phyloP scores from a whole-genome alignment of 176 grass and related monocot genomes.

The Triticum monococcum region DNA sequence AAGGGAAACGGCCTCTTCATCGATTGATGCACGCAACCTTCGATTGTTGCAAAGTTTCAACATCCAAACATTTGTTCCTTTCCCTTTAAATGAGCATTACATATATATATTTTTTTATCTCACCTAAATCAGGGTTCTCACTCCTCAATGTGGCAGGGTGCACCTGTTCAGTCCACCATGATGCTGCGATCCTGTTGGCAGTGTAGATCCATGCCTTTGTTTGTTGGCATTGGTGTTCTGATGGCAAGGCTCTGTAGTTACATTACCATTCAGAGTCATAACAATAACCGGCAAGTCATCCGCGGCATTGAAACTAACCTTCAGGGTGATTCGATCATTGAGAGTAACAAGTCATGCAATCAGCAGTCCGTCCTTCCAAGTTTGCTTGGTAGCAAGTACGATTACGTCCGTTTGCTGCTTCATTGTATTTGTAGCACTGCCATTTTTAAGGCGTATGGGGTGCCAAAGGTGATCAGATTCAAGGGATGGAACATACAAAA shows the following conservation, averaged over 20 bases:
- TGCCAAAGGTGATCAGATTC: conserved; percentile 12
- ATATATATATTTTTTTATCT: not conserved
- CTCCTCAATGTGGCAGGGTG: conserved; percentile 27
- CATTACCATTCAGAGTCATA: not conserved
- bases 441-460: conserved; percentile 27
- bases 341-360: conserved; percentile 17
- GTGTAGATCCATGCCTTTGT: conserved; percentile 34
- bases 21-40: too few relatives aligned
- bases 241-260: conserved; percentile 25
- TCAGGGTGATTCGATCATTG: not conserved
- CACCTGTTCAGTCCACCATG: conserved; percentile 1
- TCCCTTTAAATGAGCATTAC: not conserved
- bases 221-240: conserved; percentile 34
- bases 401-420: conserved; percentile 2
- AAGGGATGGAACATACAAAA: not conserved
- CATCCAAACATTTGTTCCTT: not conserved
- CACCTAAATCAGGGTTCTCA: not conserved
- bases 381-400: conserved; percentile 14
- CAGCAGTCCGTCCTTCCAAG: not conserved
- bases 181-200: conserved; percentile 13
- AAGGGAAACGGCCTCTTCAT: too few relatives aligned
- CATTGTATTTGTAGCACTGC: conserved; percentile 39
- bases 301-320: not conserved
- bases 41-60: too few relatives aligned
- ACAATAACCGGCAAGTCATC: conserved; percentile 7